Conservation (phyloP, 2,329 filamentous ascomycete species). For the Ascochyta lentis region DNA sequence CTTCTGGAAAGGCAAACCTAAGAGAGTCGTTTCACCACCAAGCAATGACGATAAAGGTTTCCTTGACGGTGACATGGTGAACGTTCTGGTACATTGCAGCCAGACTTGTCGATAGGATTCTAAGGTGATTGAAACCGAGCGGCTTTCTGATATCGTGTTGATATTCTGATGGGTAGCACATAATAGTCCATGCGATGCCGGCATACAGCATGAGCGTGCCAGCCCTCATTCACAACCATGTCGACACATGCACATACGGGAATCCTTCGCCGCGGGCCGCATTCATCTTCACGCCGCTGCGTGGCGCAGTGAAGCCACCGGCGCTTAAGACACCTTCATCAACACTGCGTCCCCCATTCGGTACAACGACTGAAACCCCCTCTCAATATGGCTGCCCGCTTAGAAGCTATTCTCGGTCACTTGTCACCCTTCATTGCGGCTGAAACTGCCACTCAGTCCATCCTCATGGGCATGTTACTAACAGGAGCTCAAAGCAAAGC, state of each 20-base stretch:
- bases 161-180: background rate
- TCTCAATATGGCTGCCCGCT: background rate
- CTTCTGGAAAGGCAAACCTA: background rate
- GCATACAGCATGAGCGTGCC: background rate
- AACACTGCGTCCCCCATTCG: background rate
- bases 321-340: background rate
- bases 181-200: background rate
- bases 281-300: background rate
- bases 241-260: background rate
- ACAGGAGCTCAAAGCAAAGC: background rate
- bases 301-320: slow-evolving; percentile 6
- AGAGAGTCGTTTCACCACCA: background rate
- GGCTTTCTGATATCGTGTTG: background rate
- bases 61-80: background rate
- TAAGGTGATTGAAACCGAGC: background rate
- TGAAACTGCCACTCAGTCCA: background rate
- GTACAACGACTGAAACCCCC: background rate
- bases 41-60: background rate
- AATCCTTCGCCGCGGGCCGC: background rate
- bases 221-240: background rate
- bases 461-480: background rate
- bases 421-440: background rate
- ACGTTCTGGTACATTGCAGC: background rate
- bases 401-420: background rate
- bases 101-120: background rate